Percentiles rank a stretch among this genome's conserved stretches.
These are phyloP conservation scores for Cyberlindnera maclurae DNA, from an alignment of 805 yeast genomes.

Conservation along the genomic window DNA sequence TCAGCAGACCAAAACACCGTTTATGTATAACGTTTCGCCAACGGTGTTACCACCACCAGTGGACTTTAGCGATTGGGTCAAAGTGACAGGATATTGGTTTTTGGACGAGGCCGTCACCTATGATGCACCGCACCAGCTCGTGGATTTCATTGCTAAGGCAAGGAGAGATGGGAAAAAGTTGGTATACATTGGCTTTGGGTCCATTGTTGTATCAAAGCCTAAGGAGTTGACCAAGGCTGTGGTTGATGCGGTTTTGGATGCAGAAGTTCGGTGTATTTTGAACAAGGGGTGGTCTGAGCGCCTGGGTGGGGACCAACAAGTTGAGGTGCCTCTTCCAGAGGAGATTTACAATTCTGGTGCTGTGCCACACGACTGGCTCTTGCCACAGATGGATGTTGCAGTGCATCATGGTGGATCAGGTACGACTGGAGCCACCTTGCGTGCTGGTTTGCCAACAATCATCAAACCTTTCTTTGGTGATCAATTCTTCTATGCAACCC, in stretches of 20 bases:
- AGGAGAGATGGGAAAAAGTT: slow-evolving; percentile 53
- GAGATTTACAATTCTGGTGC: slow-evolving; percentile 64
- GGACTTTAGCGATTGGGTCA: slow-evolving; percentile 94
- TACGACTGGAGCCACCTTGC: slow-evolving; percentile 85
- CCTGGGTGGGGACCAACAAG: slow-evolving; percentile 28
- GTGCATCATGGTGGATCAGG: slow-evolving; percentile 98
- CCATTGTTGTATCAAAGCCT: slow-evolving; percentile 86
- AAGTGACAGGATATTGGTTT: slow-evolving; percentile 94
- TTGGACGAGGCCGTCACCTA: slow-evolving; percentile 57
- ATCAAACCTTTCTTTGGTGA: slow-evolving; percentile 96
- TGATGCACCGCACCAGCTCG: slow-evolving; percentile 52
- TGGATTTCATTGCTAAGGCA: slow-evolving; percentile 58
- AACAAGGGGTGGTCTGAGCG: slow-evolving; percentile 96
- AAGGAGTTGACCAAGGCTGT: slow-evolving; percentile 70
- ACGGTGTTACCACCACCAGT: slow-evolving; percentile 85
- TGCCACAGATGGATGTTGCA: slow-evolving; percentile 83
- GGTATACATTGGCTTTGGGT: slow-evolving; percentile 93
- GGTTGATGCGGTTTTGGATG: slow-evolving; percentile 66
- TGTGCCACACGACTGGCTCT: slow-evolving; percentile 92
- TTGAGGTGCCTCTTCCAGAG: slow-evolving; percentile 48
- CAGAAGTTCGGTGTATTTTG: slow-evolving; percentile 80
- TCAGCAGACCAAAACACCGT: slow-evolving; percentile 79
- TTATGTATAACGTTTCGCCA: slow-evolving; percentile 84
- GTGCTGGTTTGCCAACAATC: slow-evolving; percentile 83
- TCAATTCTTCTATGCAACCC: slow-evolving; percentile 82